Evolutionary conservation across 345 rosid species (phyloP).

Genomic region (Reutealis trisperma): DNA sequence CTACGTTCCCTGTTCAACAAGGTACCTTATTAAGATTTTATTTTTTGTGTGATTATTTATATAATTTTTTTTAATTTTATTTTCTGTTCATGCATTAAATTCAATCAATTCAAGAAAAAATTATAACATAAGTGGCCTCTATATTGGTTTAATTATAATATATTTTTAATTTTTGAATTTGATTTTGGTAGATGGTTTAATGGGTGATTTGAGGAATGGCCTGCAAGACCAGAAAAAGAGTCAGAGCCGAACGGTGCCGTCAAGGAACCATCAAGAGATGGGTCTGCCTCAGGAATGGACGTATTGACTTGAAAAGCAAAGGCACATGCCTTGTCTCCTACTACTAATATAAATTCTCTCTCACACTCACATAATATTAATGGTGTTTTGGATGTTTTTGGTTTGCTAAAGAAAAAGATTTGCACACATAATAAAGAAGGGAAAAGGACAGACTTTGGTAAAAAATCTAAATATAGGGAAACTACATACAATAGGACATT

Average conservation of each 20-base stretch:
- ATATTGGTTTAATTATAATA: too few species aligned
- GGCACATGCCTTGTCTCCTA: background rate
- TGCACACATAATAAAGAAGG: constrained; percentile 3
- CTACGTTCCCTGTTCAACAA: constrained; percentile 41
- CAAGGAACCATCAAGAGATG: constrained; percentile 44
- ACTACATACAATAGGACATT: constrained; percentile 15
- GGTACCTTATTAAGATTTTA: constrained; percentile 40
- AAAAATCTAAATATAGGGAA: background rate
- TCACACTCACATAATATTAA: background rate
- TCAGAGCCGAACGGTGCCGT: constrained; percentile 41
- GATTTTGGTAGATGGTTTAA: constrained; percentile 31
- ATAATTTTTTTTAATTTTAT: background rate
- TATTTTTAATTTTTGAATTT: background rate
- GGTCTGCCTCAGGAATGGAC: constrained; percentile 85
- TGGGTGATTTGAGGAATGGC: constrained; percentile 30
- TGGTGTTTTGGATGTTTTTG: background rate
- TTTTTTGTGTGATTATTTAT: too few species aligned
- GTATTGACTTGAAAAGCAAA: constrained; percentile 35
- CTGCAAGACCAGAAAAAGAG: constrained; percentile 39
- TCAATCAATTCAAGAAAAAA: too few species aligned
- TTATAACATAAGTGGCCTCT: too few species aligned
- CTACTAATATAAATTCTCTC: background rate
- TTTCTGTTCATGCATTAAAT: too few species aligned
- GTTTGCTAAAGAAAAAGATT: background rate
- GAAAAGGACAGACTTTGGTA: constrained; percentile 9